Evolutionary conservation across 345 rosid species (phyloP), one percentile per base, ranked within the genome.

Genomic region (Citrus glauca): DNA sequence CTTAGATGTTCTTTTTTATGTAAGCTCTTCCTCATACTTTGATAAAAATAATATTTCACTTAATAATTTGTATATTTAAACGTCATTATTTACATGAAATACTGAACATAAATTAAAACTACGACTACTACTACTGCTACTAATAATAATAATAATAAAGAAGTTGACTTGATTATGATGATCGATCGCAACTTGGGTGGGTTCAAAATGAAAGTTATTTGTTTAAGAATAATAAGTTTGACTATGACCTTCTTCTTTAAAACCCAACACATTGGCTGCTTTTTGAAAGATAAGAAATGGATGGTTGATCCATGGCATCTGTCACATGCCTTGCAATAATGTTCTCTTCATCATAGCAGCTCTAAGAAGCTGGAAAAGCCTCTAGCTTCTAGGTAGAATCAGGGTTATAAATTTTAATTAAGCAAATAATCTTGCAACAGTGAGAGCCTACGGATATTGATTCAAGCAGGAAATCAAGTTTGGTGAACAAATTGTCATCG

Each of bases 391-490:
- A 27, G 33, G 4, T 45, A 70, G 24, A 59, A 33, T 70, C 53
- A 7, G 60, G 73, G 25, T 70, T 19, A 28, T 5, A 48, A 61
- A 28, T 1, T 25, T 53, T 53, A 53, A 17, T 16, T 53, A 53
- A 53, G 19, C 57, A 53, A 61, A 9, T 27, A 61, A 61, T 61
- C 35, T 10, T 53, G 32, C 45, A 55, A 17, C 62, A 30, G n/a
- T 57, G 76, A 13, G 7, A 35, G 6, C 4, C 9, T 28, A 2
- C 37, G 0, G 9, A 0, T 19, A 8, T 0, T 0, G 38, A 10
- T 59, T 57, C 55, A 73, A 37, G 37, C 53, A 25, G 30, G 74
- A 60, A 61, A 77, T 77, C 27, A 7, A 77, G 45, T 9, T 69
- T 27, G 74, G 4, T 33, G 75, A 71, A 33, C 20, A 55, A 77